Conservation (phyloP, 352 stramenopile species). For the Elongisporangium anandrum region DNA sequence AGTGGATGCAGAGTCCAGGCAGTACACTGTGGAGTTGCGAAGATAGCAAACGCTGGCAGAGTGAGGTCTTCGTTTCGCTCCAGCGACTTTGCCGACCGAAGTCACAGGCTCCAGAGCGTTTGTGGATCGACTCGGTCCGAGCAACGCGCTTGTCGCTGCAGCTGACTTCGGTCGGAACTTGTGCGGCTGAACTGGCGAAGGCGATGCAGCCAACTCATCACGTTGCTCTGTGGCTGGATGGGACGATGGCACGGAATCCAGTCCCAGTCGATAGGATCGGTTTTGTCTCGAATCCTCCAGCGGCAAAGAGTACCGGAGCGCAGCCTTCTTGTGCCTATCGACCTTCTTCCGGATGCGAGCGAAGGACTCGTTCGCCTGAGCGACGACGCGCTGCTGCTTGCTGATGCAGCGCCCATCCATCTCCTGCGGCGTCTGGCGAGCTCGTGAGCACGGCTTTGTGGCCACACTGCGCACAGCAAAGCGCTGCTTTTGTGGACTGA, state of each 20-base stretch:
- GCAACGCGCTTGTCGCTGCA: conserved; percentile 14
- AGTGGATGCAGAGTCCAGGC: conserved; percentile 23
- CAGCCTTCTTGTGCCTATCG: conserved; percentile 32
- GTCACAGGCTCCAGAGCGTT: conserved; percentile 4
- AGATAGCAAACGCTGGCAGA: conserved; percentile 57
- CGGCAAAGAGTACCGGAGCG: conserved; percentile 41
- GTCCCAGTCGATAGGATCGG: conserved; percentile 48
- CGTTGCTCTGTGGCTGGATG: conserved; percentile 4
- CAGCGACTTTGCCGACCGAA: conserved; percentile 34
- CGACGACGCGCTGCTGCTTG: conserved; percentile 25
- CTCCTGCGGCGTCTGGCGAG: conserved; percentile 11
- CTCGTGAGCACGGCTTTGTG: conserved; percentile 2
- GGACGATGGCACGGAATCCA: conserved; percentile 33
- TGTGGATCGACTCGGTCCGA: conserved; percentile 8
- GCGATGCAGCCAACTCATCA: background rate
- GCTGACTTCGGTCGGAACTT: conserved; percentile 36
- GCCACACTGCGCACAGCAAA: conserved; percentile 11
- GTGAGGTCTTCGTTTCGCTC: conserved; percentile 37
- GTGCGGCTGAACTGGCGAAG: background rate
- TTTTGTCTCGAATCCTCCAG: conserved; percentile 31
- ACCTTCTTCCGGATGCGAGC: conserved; percentile 21
- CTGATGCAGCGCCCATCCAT: conserved; percentile 19
- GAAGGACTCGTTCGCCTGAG: conserved; percentile 22
- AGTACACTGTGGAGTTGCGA: conserved; percentile 49
- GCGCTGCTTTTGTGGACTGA: background rate